Percentiles rank a stretch among this genome's conserved stretches.
Evolutionary conservation across 2,329 filamentous ascomycete genomes (phyloP).

Genomic region (Didymella pomorum): DNA sequence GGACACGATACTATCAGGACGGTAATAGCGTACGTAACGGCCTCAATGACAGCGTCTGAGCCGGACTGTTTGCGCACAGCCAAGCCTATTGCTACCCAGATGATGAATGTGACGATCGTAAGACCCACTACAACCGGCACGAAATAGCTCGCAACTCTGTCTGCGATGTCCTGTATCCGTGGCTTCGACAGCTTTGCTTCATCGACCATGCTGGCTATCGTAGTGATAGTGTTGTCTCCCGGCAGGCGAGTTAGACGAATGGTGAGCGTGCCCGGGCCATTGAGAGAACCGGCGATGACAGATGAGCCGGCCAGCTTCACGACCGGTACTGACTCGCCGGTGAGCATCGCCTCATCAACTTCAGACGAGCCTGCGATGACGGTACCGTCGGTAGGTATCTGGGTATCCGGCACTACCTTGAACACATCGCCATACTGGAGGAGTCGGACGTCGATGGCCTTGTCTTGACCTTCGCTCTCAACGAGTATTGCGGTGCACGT

Average conservation of each 20-base stretch:
- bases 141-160: constrained; percentile 72
- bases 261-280: constrained; percentile 60
- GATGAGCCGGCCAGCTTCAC: constrained; percentile 61
- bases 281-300: constrained; percentile 71
- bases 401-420: constrained; percentile 65
- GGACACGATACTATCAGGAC: constrained; percentile 81
- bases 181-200: constrained; percentile 74
- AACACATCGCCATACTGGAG: constrained; percentile 77
- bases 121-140: constrained; percentile 70
- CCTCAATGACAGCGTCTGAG: constrained; percentile 63
- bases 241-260: constrained; percentile 68
- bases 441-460: constrained; percentile 70
- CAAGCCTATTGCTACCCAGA: constrained; percentile 70
- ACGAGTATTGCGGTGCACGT: constrained; percentile 61
- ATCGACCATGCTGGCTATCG: constrained; percentile 75
- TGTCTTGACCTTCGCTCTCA: constrained; percentile 45
- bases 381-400: constrained; percentile 73
- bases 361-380: constrained; percentile 69
- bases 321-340: constrained; percentile 71
- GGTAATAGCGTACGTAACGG: constrained; percentile 76
- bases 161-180: constrained; percentile 72
- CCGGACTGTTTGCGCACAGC: constrained; percentile 45
- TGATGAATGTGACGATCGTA: constrained; percentile 65
- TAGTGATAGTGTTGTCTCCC: constrained; percentile 74
- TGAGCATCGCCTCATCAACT: constrained; percentile 79